Base-by-base conservation (phyloP, 169 alveolate species). In the Babesia bovis region DNA sequence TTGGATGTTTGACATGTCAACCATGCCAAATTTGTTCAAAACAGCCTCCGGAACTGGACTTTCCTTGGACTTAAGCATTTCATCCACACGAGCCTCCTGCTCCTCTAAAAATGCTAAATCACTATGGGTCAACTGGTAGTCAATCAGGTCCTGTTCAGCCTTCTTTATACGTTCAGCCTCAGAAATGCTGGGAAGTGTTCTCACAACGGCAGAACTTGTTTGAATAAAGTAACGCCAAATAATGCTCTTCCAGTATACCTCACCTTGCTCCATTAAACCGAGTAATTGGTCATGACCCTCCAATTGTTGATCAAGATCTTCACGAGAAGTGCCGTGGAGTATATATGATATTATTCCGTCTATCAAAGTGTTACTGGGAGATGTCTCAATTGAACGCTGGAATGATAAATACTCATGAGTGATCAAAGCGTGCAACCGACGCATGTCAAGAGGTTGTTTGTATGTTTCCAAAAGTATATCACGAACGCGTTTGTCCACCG, bases 221-320 rank as follows among this genome's bases (percentile, higher is more conserved):
- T 84, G 55, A 12, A 87, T 52, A 44, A 87, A 72, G 51, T 52
- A 84, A 17, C 21, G 65, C 61, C 36, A 35, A 12, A 87, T 47
- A 7, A 84, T 25, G 7, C 70, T 82, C 61, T 87, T 87, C 93
- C 93, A 87, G 65, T 72, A 87, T 4, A 44, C 28, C 60, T 87
- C 93, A 38, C 57, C 61, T 66, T 87, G 56, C 56, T 49, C 45
- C 71, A 60, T 12, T 56, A 74, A 33, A 44, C 32, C 21, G 23
- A 52, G 13, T 41, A 44, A 45, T 51, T 70, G 25, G 55, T 69
- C 81, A 56, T 66, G 53, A 45, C 76, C 79, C 26, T 50, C 59
- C 58, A 81, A 30, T 67, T 51, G 28, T 76, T 65, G 58, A 15
- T 79, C 76, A 28, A 87, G 67, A 41, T 87, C 89, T 3, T 47